Evolutionary conservation across 1,284 basidiomycete species (phyloP).

Genomic region (Fereydounia khargensis): DNA sequence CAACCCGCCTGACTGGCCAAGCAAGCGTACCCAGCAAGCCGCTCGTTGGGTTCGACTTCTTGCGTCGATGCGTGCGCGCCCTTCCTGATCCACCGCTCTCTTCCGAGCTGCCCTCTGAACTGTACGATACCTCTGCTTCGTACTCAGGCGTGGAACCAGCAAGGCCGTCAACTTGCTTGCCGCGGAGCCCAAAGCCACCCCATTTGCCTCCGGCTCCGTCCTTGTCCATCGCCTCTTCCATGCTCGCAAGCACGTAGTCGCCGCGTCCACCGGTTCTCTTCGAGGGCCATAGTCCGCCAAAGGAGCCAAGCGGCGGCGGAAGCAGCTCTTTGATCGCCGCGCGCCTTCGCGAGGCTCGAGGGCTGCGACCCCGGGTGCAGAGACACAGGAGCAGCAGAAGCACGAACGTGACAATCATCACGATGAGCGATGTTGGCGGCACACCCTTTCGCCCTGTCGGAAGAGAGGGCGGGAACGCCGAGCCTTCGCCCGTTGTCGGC

Average conservation of each 20-base stretch:
- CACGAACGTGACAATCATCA: constrained; percentile 26
- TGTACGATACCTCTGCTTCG: constrained; percentile 33
- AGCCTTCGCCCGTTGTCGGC: constrained; percentile 31
- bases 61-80: background rate
- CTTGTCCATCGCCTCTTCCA: constrained; percentile 41
- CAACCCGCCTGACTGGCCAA: constrained; percentile 23
- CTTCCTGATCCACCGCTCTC: constrained; percentile 20
- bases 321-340: constrained; percentile 34
- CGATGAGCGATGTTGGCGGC: constrained; percentile 17
- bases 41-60: constrained; percentile 1
- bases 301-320: constrained; percentile 33
- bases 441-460: constrained; percentile 12
- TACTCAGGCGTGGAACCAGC: constrained; percentile 27
- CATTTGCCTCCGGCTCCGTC: constrained; percentile 6
- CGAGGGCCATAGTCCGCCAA: constrained; percentile 23
- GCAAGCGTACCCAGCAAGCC: constrained; percentile 11
- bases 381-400: constrained; percentile 26
- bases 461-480: constrained; percentile 24
- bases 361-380: constrained; percentile 32
- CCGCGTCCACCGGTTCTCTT: constrained; percentile 24
- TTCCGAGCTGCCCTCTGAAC: constrained; percentile 31
- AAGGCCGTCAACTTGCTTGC: constrained; percentile 20
- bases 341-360: constrained; percentile 25
- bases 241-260: constrained; percentile 48
- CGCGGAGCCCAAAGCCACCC: constrained; percentile 12